Percentiles rank a stretch among this genome's conserved stretches.
These are phyloP conservation scores for Hypoxylon sp. DNA, from an alignment of 2,329 filamentous ascomycete genomes.

Conservation along the genomic window DNA sequence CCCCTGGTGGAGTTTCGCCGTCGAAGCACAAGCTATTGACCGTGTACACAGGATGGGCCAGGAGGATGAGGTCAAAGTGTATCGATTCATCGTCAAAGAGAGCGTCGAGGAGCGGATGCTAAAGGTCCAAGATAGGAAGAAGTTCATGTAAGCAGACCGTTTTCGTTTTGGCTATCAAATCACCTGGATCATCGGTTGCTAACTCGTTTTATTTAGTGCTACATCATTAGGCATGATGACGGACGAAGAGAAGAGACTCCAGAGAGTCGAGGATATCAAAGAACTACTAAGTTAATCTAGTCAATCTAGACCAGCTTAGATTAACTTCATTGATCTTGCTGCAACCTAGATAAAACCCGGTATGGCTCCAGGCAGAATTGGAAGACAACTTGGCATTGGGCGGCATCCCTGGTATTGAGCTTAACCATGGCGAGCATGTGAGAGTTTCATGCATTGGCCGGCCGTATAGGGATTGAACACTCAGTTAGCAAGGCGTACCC, in stretches of 20 bases:
- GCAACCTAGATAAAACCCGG: constrained; percentile 7
- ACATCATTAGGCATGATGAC: constrained; percentile 94
- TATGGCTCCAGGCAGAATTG: not conserved
- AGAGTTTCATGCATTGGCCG: not conserved
- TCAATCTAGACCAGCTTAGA: not conserved
- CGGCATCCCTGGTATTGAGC: not conserved
- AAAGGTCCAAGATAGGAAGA: constrained; percentile 93
- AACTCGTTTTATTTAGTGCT: constrained; percentile 71
- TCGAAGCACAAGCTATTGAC: constrained; percentile 97
- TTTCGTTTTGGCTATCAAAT: constrained; percentile 11
- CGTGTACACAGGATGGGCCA: constrained; percentile 98
- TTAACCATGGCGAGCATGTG: not conserved
- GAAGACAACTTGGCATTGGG: not conserved
- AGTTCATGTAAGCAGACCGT: constrained; percentile 80
- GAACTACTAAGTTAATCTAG: constrained; percentile 79
- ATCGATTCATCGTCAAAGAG: constrained; percentile 87
- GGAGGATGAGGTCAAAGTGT: constrained; percentile 85
- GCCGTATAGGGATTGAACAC: not conserved
- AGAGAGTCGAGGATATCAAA: constrained; percentile 93
- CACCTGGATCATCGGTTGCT: constrained; percentile 28
- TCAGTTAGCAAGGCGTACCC: not conserved
- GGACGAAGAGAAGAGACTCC: constrained; percentile 91
- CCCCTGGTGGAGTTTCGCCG: constrained; percentile 98
- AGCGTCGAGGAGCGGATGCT: constrained; percentile 98
- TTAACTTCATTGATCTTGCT: constrained; percentile 1